phyloP scores from a whole-genome alignment of 768 basidiomycete genomes.

The Candolleomyces aberdarensis region DNA sequence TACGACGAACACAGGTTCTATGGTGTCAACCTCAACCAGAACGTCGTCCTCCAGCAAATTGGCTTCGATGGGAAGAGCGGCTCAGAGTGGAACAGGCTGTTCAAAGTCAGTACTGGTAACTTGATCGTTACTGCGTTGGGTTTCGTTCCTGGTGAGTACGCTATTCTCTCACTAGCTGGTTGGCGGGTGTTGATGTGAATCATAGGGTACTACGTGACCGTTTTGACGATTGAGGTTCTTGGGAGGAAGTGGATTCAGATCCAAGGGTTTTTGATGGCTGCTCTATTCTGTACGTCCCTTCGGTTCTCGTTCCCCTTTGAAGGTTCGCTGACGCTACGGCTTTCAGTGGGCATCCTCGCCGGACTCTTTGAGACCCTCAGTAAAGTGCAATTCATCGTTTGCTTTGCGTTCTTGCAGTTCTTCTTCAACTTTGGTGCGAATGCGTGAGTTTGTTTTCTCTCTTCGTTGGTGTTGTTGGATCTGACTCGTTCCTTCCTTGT shows the following conservation, averaged over 20 bases:
- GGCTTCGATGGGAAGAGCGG: constrained; percentile 60
- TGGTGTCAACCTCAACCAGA: constrained; percentile 71
- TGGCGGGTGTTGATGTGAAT: neutral
- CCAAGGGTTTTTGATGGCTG: constrained; percentile 69
- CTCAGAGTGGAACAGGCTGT: constrained; percentile 61
- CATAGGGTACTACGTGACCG: constrained; percentile 64
- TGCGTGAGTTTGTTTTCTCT: constrained; percentile 33
- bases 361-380: constrained; percentile 56
- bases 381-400: constrained; percentile 62
- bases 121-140: constrained; percentile 76
- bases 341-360: constrained; percentile 63
- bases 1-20: constrained; percentile 49
- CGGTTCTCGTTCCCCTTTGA: neutral
- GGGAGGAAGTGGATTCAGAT: constrained; percentile 77
- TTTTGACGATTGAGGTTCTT: constrained; percentile 68
- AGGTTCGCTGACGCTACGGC: neutral
- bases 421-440: constrained; percentile 86
- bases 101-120: constrained; percentile 63
- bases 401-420: constrained; percentile 73
- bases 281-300: constrained; percentile 54
- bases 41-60: constrained; percentile 72
- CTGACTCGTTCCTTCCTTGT: neutral
- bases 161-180: neutral
- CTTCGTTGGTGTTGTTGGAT: neutral
- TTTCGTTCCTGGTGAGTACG: constrained; percentile 62